These are phyloP conservation scores for Vickermania spadyakhi DNA, from an alignment of 208 protist species.

Conservation along the genomic window DNA sequence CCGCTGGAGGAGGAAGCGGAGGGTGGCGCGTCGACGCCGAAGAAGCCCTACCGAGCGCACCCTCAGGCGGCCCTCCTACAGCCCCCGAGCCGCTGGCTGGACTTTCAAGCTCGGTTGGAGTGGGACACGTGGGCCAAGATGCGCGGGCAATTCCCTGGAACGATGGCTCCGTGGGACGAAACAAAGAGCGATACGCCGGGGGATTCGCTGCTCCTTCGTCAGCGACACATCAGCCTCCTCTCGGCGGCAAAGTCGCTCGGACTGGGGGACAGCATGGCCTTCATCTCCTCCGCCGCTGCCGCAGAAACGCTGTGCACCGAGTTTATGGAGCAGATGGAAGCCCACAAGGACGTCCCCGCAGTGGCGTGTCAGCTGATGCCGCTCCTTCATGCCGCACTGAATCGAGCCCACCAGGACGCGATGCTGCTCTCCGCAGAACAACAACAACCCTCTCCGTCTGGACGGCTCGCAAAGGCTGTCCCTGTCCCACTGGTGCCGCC, in stretches of 20 bases:
- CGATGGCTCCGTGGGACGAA: neutral
- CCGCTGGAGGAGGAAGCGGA: constrained; percentile 8
- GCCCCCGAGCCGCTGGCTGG: too few relatives aligned
- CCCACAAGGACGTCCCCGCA: neutral
- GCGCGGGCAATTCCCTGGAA: neutral
- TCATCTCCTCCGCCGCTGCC: neutral
- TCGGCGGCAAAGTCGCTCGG: neutral
- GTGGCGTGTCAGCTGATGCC: constrained; percentile 19
- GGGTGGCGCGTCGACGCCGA: neutral
- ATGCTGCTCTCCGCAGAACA: constrained; percentile 24
- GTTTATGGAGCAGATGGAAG: neutral
- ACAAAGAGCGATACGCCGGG: too few relatives aligned
- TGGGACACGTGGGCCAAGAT: neutral
- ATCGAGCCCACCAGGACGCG: constrained; percentile 6
- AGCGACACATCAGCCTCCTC: too few relatives aligned
- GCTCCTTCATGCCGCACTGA: constrained; percentile 31
- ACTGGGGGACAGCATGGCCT: neutral
- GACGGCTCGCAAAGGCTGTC: too few relatives aligned
- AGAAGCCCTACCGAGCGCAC: too few relatives aligned
- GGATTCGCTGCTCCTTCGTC: too few relatives aligned
- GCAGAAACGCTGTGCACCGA: neutral
- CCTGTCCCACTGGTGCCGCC: neutral
- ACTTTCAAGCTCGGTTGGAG: too few relatives aligned
- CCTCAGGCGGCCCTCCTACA: too few relatives aligned
- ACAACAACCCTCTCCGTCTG: constrained; percentile 1